Percentiles rank a stretch among this genome's conserved stretches.
phyloP scores from a whole-genome alignment of 169 alveolate species.

The Plasmodium vinckei region DNA sequence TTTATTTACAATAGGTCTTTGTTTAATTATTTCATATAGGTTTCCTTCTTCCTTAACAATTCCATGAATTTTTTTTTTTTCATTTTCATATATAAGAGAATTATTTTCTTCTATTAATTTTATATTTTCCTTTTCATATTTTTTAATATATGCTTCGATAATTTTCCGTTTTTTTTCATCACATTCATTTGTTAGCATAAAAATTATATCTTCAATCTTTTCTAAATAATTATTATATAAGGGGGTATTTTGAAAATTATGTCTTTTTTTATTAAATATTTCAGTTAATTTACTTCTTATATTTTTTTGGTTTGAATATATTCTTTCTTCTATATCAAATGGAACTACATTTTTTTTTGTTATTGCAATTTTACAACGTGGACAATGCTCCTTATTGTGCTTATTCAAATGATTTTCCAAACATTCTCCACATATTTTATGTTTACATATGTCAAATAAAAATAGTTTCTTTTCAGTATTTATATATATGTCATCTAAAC shows the following conservation, averaged over 20 bases:
- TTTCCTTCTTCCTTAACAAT: constrained; percentile 83
- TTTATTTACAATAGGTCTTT: constrained; percentile 81
- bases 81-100: constrained; percentile 78
- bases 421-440: constrained; percentile 72
- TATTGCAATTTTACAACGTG: constrained; percentile 54
- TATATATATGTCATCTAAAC: constrained; percentile 50
- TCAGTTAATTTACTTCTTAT: constrained; percentile 44
- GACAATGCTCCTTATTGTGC: constrained; percentile 60
- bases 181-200: constrained; percentile 73
- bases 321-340: constrained; percentile 64
- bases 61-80: constrained; percentile 80
- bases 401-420: constrained; percentile 53
- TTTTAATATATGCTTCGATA: constrained; percentile 80
- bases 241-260: constrained; percentile 84
- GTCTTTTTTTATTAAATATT: constrained; percentile 83
- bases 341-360: constrained; percentile 40
- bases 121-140: constrained; percentile 80
- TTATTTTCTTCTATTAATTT: constrained; percentile 80
- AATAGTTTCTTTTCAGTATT: constrained; percentile 55
- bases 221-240: constrained; percentile 83
- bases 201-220: constrained; percentile 76
- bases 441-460: constrained; percentile 60
- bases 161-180: constrained; percentile 77
- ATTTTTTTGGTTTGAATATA: constrained; percentile 53
- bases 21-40: constrained; percentile 85